Evolutionary conservation across 2,329 filamentous ascomycete genomes (phyloP), one percentile per base, ranked within the genome.

Genomic region (Pseudogymnoascus sp.): DNA sequence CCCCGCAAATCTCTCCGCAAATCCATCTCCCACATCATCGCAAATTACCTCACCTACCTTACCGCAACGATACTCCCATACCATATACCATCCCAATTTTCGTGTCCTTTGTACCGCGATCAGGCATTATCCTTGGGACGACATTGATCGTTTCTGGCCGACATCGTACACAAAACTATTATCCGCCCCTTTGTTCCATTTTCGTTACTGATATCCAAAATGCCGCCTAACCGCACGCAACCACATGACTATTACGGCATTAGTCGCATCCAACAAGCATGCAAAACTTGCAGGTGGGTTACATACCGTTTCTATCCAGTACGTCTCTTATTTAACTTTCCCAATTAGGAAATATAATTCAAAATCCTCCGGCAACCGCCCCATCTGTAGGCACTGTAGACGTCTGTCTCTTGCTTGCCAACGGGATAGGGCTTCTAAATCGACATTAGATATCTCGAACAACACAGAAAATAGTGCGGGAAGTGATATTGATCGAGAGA

Each of bases 341-440:
- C 28, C 16, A 28, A 38, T 28, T 35, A 63, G 64, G 23, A 59
- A 59, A 14, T 62, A 62, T 25, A 65, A 65, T 40, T 38, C 63
- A 6, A 63, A 62, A 35, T 66, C 61, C 59, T 66, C 65, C 40
- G 65, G 63, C 5, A 40, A 65, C n/a, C 56, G 59, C 16, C 65
- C 65, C 5, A 56, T 61, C 10, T 66, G 65, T 31, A 44, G 25
- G 8, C 40, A 50, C 44, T 66, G 65, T 38, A 25, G 28, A 18
- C 53, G 63, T 16, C 40, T 65, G n/a, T 40, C 37, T 25, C 65
- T 63, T 31, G 38, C 23, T 16, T 66, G 65, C 37, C 38, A 50
- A 12, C 61, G 47, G 14, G 21, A 44, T n/a, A 38, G n/a, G 18
- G 14, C 16, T 14, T 31, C 25, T 18, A 23, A 40, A 38, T 61